phyloP scores from a whole-genome alignment of 257 asterid species.

The Ballota nigra region DNA sequence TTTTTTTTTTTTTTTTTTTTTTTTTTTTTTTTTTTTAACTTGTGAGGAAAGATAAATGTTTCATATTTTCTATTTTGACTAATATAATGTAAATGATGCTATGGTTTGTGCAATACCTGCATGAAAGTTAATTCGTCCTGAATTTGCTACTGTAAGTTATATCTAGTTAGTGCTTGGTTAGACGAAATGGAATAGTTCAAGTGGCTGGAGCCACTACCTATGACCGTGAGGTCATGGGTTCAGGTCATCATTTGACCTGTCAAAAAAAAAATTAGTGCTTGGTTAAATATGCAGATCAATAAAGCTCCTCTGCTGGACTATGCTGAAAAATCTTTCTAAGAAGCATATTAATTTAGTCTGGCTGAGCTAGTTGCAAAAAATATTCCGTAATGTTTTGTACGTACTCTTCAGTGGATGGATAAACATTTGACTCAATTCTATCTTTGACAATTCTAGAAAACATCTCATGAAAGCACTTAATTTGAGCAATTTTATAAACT shows the following conservation, averaged over 20 bases:
- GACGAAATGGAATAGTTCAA: too few species aligned
- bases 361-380: not conserved
- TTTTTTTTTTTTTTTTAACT: too few species aligned
- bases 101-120: constrained; percentile 17
- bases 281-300: not conserved
- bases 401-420: constrained; percentile 8
- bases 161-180: not conserved
- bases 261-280: too few species aligned
- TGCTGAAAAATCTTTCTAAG: not conserved
- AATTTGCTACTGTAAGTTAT: not conserved
- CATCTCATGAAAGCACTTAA: constrained; percentile 16
- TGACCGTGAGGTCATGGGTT: too few species aligned
- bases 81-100: not conserved
- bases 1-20: too few species aligned
- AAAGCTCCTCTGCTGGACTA: constrained; percentile 12
- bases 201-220: too few species aligned
- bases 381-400: not conserved
- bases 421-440: not conserved
- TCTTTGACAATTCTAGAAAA: constrained; percentile 13
- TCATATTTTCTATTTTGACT: not conserved
- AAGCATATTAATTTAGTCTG: not conserved
- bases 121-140: not conserved
- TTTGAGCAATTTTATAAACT: not conserved
- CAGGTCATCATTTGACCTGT: too few species aligned
- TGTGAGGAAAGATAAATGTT: not conserved